Evolutionary conservation across 768 basidiomycete species (phyloP).

Genomic region (Pholiota microspora): DNA sequence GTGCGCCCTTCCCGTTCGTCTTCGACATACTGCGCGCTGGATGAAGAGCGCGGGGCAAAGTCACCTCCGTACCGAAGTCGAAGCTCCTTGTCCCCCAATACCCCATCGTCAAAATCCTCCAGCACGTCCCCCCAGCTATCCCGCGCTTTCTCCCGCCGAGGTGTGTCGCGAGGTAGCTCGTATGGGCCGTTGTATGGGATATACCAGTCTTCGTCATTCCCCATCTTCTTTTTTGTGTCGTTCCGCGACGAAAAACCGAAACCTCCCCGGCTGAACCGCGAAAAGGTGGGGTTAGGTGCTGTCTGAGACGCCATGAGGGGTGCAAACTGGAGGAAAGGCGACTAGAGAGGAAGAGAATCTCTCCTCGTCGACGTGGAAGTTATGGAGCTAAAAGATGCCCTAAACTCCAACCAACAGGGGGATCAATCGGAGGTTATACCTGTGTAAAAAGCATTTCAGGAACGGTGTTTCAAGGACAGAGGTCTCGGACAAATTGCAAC

Average conservation of each 20-base stretch:
- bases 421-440: background rate
- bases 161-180: constrained; percentile 37
- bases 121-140: constrained; percentile 44
- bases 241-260: constrained; percentile 15
- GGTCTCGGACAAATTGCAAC: background rate
- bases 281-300: background rate
- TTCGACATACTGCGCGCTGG: constrained; percentile 10
- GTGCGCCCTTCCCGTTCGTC: constrained; percentile 22
- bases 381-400: background rate
- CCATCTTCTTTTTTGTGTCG: constrained; percentile 13
- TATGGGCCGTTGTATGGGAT: constrained; percentile 65
- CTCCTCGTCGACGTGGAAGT: background rate
- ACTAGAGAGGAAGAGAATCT: no score
- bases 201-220: constrained; percentile 53
- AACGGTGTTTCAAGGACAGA: background rate
- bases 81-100: constrained; percentile 26
- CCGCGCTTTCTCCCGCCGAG: constrained; percentile 28
- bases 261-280: constrained; percentile 4
- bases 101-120: constrained; percentile 29
- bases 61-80: constrained; percentile 27
- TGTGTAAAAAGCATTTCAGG: background rate
- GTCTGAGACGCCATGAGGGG: constrained; percentile 1
- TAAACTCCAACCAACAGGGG: background rate
- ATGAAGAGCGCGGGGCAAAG: constrained; percentile 15
- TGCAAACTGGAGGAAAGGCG: background rate